A percentile compares a stretch with the other conserved stretches of the same genome.
Conservation (phyloP, 768 basidiomycete species). For the Nevesoporus exiguus region DNA sequence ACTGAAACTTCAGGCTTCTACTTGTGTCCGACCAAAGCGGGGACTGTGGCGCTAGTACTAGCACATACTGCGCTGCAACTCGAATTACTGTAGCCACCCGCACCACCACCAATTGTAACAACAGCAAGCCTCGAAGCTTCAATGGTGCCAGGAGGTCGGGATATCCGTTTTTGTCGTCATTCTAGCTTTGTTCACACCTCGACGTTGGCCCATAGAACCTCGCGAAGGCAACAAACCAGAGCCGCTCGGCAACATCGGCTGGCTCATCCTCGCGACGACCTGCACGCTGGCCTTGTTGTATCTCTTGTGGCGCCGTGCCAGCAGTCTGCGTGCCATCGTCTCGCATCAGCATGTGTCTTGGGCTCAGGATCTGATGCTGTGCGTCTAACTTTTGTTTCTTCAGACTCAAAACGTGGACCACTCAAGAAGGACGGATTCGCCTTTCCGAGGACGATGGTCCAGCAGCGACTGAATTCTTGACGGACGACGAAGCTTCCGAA, state of each 20-base stretch:
- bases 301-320: conserved; percentile 60
- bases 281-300: conserved; percentile 57
- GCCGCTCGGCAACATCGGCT: conserved; percentile 54
- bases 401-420: conserved; percentile 57
- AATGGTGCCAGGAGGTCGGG: conserved; percentile 28
- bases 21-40: no score
- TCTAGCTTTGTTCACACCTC: not conserved
- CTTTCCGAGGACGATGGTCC: conserved; percentile 71
- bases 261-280: conserved; percentile 55
- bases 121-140: not conserved
- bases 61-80: not conserved
- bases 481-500: conserved; percentile 49
- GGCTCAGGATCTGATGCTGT: not conserved
- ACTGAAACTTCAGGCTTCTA: no score
- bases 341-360: conserved; percentile 52
- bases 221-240: conserved; percentile 57
- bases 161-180: not conserved
- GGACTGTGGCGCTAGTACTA: no score
- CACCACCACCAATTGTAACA: not conserved
- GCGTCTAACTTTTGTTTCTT: not conserved
- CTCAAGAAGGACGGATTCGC: conserved; percentile 56
- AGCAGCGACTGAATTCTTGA: conserved; percentile 62
- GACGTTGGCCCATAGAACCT: conserved; percentile 44
- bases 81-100: not conserved
- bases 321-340: conserved; percentile 52